These are phyloP conservation scores for Phialocephala subalpina DNA, from an alignment of 2,329 filamentous ascomycete genomes.

Conservation along the genomic window DNA sequence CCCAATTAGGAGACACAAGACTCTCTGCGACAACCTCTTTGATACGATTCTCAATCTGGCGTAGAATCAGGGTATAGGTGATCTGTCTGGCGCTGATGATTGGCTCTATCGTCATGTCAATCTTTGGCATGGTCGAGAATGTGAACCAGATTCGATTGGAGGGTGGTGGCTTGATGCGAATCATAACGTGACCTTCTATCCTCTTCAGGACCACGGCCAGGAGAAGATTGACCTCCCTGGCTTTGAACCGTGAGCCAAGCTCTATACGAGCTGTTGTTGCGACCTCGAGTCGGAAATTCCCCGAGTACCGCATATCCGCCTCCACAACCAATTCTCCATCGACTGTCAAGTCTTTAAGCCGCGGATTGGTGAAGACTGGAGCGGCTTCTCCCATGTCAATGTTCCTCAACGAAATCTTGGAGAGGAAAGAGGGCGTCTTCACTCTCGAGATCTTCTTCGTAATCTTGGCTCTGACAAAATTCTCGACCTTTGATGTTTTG, in stretches of 20 bases:
- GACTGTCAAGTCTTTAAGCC: constrained; percentile 86
- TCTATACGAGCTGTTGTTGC: constrained; percentile 94
- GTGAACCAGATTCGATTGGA: constrained; percentile 97
- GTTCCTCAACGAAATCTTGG: constrained; percentile 80
- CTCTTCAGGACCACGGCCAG: constrained; percentile 86
- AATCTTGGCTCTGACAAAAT: constrained; percentile 83
- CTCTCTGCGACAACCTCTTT: constrained; percentile 94
- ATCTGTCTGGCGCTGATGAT: constrained; percentile 96
- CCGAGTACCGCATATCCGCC: constrained; percentile 86
- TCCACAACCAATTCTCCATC: constrained; percentile 91
- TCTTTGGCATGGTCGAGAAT: constrained; percentile 91
- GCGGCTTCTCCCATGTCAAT: constrained; percentile 89
- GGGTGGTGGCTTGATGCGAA: constrained; percentile 92
- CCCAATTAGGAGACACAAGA: constrained; percentile 92
- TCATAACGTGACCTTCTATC: constrained; percentile 82
- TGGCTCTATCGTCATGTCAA: constrained; percentile 93
- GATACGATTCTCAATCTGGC: constrained; percentile 94
- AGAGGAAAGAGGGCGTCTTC: constrained; percentile 90
- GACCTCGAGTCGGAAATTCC: constrained; percentile 88
- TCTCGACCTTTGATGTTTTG: constrained; percentile 82
- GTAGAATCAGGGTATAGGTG: constrained; percentile 89
- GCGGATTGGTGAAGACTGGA: constrained; percentile 88
- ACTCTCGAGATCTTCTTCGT: constrained; percentile 96
- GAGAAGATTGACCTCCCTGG: constrained; percentile 87
- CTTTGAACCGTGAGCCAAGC: constrained; percentile 86